These are phyloP conservation scores for Clavaria fumosa DNA, from an alignment of 768 basidiomycete species.

Conservation along the genomic window DNA sequence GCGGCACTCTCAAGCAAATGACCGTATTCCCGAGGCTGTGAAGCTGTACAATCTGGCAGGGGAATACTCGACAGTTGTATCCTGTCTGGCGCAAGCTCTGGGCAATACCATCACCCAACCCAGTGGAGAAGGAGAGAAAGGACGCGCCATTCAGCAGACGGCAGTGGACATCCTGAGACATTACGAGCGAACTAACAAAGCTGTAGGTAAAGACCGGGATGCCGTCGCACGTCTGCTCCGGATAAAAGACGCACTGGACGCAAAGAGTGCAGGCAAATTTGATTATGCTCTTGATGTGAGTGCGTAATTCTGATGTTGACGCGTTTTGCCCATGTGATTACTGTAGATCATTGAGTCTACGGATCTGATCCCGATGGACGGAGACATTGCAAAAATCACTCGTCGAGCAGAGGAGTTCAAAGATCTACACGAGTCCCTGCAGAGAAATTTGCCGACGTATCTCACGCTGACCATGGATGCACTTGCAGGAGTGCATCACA, in stretches of 20 bases:
- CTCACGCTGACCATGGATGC: conserved; percentile 87
- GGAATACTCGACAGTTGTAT: conserved; percentile 76
- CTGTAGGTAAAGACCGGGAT: conserved; percentile 56
- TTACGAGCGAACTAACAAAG: conserved; percentile 64
- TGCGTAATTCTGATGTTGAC: conserved; percentile 8
- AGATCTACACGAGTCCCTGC: conserved; percentile 70
- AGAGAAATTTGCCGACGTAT: conserved; percentile 80
- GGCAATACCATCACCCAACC: conserved; percentile 69
- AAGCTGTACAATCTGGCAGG: conserved; percentile 92
- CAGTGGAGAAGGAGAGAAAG: conserved; percentile 38
- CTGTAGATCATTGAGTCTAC: conserved; percentile 73
- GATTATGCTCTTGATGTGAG: conserved; percentile 76
- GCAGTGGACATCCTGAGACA: conserved; percentile 67
- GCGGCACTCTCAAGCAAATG: conserved; percentile 64
- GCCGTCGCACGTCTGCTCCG: conserved; percentile 60
- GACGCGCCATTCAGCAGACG: conserved; percentile 50
- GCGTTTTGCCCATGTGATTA: neutral
- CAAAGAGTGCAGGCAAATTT: conserved; percentile 51
- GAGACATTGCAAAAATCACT: conserved; percentile 74
- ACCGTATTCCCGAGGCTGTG: conserved; percentile 80
- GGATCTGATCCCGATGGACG: conserved; percentile 73
- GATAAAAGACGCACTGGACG: conserved; percentile 68
- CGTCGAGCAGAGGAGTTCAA: conserved; percentile 81
- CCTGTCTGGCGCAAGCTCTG: conserved; percentile 74
- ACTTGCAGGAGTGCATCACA: conserved; percentile 67